Percentiles rank a stretch among this genome's conserved stretches.
phyloP scores from a whole-genome alignment of 257 asterid species.

The Nicotiana obtusifolia region DNA sequence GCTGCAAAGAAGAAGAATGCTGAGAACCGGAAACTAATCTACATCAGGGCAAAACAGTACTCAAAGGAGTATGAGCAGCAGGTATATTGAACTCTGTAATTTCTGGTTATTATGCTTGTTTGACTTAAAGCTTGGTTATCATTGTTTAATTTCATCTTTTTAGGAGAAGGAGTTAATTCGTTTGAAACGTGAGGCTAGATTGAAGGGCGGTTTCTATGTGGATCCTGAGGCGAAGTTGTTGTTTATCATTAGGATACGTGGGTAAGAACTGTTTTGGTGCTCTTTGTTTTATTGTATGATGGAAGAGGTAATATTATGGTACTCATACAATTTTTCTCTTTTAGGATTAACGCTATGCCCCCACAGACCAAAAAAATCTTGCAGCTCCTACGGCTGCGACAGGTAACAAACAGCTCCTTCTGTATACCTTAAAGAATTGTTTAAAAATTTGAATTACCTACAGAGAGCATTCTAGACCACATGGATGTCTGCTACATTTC shows the following conservation, averaged over 20 bases:
- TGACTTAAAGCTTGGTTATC: not conserved
- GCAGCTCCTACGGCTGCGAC: conserved; percentile 46
- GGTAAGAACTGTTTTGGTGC: conserved; percentile 22
- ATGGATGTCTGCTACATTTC: not conserved
- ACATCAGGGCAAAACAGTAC: conserved; percentile 38
- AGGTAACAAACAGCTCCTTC: conserved; percentile 18
- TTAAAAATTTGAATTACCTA: not conserved
- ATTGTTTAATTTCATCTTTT: not conserved
- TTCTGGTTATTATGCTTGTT: not conserved
- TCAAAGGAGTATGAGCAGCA: conserved; percentile 40
- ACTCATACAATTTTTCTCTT: not conserved
- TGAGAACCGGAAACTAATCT: conserved; percentile 39
- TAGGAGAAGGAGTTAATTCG: conserved; percentile 44
- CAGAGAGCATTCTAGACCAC: not conserved
- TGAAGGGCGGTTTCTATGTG: conserved; percentile 63
- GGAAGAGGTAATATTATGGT: not conserved
- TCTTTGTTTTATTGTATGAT: not conserved
- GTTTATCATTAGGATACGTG: conserved; percentile 50
- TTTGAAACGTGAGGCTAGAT: conserved; percentile 56
- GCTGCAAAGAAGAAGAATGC: conserved; percentile 37
- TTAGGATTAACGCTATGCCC: conserved; percentile 53
- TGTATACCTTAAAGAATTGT: not conserved
- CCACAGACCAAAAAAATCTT: conserved; percentile 50
- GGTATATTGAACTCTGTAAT: conserved; percentile 9
- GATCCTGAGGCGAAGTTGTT: conserved; percentile 48